These are phyloP conservation scores for Globisporangium iwayamae DNA, from an alignment of 352 stramenopile genomes.

Conservation along the genomic window DNA sequence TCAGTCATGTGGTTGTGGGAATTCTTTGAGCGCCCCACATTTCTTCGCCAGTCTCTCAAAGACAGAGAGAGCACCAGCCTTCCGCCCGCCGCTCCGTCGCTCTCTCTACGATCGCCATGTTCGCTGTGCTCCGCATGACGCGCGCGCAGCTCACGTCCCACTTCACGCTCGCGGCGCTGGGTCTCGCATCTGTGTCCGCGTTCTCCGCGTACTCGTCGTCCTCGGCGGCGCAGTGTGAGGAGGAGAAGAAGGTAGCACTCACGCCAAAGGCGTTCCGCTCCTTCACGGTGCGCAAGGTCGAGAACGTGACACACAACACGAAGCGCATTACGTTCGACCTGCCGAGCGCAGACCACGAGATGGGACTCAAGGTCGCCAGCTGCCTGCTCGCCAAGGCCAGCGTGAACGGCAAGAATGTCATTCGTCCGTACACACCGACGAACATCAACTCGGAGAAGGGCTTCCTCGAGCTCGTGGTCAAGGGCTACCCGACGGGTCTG, in stretches of 20 bases:
- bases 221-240: conserved; percentile 19
- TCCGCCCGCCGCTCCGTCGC: neutral
- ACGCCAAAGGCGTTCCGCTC: conserved; percentile 59
- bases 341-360: conserved; percentile 49
- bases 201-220: conserved; percentile 20
- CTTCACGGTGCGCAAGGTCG: conserved; percentile 73
- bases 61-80: neutral
- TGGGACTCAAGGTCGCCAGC: conserved; percentile 58
- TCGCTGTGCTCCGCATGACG: conserved; percentile 43
- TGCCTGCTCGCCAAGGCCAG: conserved; percentile 63
- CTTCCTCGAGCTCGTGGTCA: conserved; percentile 87
- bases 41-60: neutral
- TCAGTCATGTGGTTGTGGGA: conserved; percentile 10
- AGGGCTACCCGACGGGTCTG: conserved; percentile 81
- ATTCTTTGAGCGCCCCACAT: conserved; percentile 6
- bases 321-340: conserved; percentile 76
- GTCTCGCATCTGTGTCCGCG: conserved; percentile 37
- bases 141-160: conserved; percentile 32
- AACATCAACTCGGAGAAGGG: conserved; percentile 84
- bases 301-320: conserved; percentile 71
- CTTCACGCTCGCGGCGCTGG: conserved; percentile 30
- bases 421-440: conserved; percentile 87
- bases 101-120: conserved; percentile 9
- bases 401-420: conserved; percentile 71
- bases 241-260: conserved; percentile 46